Base-by-base conservation (phyloP, 2,329 filamentous ascomycete species). In the Plenodomus lindquistii region DNA sequence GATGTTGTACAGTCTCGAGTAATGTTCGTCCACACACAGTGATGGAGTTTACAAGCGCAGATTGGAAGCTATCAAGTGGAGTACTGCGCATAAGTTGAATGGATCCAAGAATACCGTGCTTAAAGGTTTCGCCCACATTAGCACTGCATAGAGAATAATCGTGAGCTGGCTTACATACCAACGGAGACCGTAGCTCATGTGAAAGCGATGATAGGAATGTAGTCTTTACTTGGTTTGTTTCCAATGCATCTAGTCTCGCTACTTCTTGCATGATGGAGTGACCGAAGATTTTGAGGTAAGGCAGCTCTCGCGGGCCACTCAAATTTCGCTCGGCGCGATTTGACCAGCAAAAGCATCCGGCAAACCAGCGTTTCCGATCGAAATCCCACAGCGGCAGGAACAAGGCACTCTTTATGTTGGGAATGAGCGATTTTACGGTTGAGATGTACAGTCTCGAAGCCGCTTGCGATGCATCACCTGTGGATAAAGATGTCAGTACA, bases 191-290 rank as follows among this genome's bases (percentile, higher is more conserved):
- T 68, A 81, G 65, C 49, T 81, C 79, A 52, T 81, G 79, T 17
- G 73, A 77, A 31, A 81, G 75, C 0, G 73, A 76, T 0, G 75
- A 75, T 18, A 82, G 72, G 40, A 82, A 78, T 37, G 79, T 77
- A 0, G 73, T 73, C 51, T 81, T 81, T 3, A 75, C 75, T 18
- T 48, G 42, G 13, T 42, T 42, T 2, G 50, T 53, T 7, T 41
- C 40, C 20, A 41, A 9, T 3, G 50, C 79, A 51, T 82, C 77
- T 37, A 81, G 50, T 2, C 78, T 73, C 0, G 77, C 73, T 1
- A 85, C 71, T 44, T 85, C 81, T 0, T 79, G 75, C 72, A 82
- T 82, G 15, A 81, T 78, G 1, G 77, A 75, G 44, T 78, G 77
- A 6, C 62, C 50, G 40, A 67, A 66, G 4, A 52, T 47, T 34